phyloP scores from a whole-genome alignment of 768 basidiomycete species.

The Steccherinum ochraceum region DNA sequence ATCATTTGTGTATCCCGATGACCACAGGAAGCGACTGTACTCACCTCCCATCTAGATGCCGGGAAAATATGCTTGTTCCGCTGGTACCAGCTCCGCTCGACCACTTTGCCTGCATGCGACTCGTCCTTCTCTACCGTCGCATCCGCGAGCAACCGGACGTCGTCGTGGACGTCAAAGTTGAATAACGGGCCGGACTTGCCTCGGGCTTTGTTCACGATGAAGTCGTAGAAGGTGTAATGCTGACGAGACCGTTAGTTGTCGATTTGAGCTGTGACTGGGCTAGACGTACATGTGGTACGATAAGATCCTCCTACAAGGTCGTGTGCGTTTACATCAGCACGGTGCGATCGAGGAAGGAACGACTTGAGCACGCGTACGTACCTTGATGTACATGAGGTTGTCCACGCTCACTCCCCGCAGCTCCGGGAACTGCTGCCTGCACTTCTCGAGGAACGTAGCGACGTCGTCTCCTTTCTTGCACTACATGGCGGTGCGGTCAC shows the following conservation, averaged over 20 bases:
- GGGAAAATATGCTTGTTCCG: slow-evolving; percentile 98
- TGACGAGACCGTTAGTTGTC: slow-evolving; percentile 26
- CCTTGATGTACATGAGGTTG: slow-evolving; percentile 99
- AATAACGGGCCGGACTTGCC: slow-evolving; percentile 98
- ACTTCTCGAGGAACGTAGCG: slow-evolving; percentile 84
- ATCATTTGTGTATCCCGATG: not conserved
- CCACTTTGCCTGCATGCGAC: slow-evolving; percentile 97
- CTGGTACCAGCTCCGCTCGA: slow-evolving; percentile 93
- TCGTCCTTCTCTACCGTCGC: slow-evolving; percentile 98
- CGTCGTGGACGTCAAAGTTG: slow-evolving; percentile 99
- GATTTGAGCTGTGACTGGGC: too few species aligned
- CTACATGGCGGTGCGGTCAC: too few species aligned
- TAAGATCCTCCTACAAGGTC: slow-evolving; percentile 86
- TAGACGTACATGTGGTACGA: slow-evolving; percentile 91
- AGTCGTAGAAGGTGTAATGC: slow-evolving; percentile 98
- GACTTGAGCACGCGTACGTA: slow-evolving; percentile 23
- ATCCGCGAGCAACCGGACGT: slow-evolving; percentile 89
- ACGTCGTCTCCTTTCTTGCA: slow-evolving; percentile 97
- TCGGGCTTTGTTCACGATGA: slow-evolving; percentile 96
- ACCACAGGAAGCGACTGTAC: too few species aligned
- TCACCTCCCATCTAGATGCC: slow-evolving; percentile 91
- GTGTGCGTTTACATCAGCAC: too few species aligned
- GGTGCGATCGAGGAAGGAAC: not conserved
- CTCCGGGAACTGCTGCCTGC: slow-evolving; percentile 89
- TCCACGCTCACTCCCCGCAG: slow-evolving; percentile 86